These are phyloP conservation scores for Talaromyces ruber DNA, from an alignment of 495 filamentous ascomycete species.

Conservation along the genomic window DNA sequence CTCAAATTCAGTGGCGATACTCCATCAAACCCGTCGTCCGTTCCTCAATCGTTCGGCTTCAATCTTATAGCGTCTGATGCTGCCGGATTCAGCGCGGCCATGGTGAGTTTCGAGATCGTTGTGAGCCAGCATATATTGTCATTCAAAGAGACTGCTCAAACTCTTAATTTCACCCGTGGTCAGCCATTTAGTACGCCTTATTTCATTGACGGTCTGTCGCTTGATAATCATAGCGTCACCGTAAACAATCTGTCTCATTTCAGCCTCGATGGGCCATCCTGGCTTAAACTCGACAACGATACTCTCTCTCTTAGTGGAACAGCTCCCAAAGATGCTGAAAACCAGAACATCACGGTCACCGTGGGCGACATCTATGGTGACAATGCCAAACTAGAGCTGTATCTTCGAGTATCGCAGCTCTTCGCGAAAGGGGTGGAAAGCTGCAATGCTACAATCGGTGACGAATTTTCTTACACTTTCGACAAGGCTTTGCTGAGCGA, in stretches of 20 bases:
- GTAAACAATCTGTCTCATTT: slow-evolving; percentile 38
- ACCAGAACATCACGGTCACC: slow-evolving; percentile 57
- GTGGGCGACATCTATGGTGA: slow-evolving; percentile 59
- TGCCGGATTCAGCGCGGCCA: slow-evolving; percentile 61
- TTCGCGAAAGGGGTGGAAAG: slow-evolving; percentile 31
- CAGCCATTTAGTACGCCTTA: slow-evolving; percentile 44
- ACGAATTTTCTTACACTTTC: slow-evolving; percentile 57
- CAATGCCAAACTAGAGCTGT: slow-evolving; percentile 52
- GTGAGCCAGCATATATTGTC: slow-evolving; percentile 60
- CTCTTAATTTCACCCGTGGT: slow-evolving; percentile 51
- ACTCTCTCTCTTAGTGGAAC: slow-evolving; percentile 57
- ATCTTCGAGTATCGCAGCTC: slow-evolving; percentile 43
- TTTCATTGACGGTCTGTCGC: slow-evolving; percentile 43
- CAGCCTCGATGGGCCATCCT: slow-evolving; percentile 49
- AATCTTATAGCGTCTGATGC: slow-evolving; percentile 75
- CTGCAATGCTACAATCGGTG: slow-evolving; percentile 51
- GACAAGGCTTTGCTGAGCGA: slow-evolving; percentile 44
- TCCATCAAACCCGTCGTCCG: slow-evolving; percentile 55
- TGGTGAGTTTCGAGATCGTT: slow-evolving; percentile 57
- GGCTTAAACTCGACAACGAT: slow-evolving; percentile 61
- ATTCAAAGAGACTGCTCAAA: slow-evolving; percentile 48
- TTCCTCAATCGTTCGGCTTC: slow-evolving; percentile 65
- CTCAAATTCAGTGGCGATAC: slow-evolving; percentile 70
- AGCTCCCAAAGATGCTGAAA: slow-evolving; percentile 44
- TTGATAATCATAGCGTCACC: slow-evolving; percentile 50